Evolutionary conservation across 805 yeast genomes (phyloP), one percentile per base, ranked within the genome.

Genomic region (Komagataella mondaviorum): DNA sequence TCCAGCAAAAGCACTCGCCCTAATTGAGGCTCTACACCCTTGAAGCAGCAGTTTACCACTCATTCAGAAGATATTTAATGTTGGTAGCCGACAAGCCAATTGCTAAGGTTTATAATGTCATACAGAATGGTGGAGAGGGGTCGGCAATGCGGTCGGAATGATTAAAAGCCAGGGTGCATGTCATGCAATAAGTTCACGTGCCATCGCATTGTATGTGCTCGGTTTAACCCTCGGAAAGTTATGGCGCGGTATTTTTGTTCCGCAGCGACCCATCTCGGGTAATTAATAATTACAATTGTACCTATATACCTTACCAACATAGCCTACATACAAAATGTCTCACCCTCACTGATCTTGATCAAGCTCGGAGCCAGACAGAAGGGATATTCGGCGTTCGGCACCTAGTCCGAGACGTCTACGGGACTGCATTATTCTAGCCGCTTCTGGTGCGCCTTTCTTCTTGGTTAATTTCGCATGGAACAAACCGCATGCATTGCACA

Each of bases 401-500:
- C 60, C 56, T 23, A 60, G 57, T 8, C 69, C 70, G 12, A 54
- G 54, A n/a, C 53, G 62, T 47, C 62, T 55, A 49, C 69, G 57
- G 50, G 57, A 58, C 45, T 51, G 53, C 58, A 73, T 63, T 39
- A 69, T 61, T 10, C 56, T 59, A 12, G 66, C 70, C 5, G 81
- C 81, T 30, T 60, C 69, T 4, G 64, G 65, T 3, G 56, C 50
- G 1, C 81, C 81, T 54, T 69, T 63, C 54, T 70, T 75, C 56
- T 73, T 81, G 4, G 73, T 67, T 51, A 85, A 60, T 59, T 85
- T 85, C 14, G 84, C 73, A 60, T 76, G 83, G 59, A 81, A 85
- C 48, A 90, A 69, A 0, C 97, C 97, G 68, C 97, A 90, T 0
- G 97, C 96, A 64, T 89, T 89, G 66, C 97, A 89, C 53, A 89